phyloP scores from a whole-genome alignment of 2,329 filamentous ascomycete genomes.

The Penicillium sp. region DNA sequence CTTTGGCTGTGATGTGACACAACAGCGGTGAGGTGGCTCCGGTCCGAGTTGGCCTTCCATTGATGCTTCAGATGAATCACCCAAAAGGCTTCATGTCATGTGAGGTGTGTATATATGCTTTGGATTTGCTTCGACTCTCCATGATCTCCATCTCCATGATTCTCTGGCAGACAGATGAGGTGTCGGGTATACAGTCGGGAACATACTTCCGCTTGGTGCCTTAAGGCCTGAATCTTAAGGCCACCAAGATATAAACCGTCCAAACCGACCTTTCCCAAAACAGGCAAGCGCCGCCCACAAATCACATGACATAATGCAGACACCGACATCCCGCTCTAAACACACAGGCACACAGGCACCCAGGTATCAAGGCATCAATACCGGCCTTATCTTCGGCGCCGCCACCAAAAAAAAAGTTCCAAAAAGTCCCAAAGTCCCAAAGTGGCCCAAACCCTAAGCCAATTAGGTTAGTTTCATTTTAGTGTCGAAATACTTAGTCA shows the following conservation, averaged over 20 bases:
- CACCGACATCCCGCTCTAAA: not conserved
- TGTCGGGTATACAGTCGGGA: not conserved
- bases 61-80: not conserved
- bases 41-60: not conserved
- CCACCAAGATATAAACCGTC: not conserved
- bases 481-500: not conserved
- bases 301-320: not conserved
- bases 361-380: conserved; percentile 7
- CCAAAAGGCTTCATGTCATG: not conserved
- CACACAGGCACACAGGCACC: conserved; percentile 4
- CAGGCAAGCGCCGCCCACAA: not conserved
- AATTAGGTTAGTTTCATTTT: not conserved
- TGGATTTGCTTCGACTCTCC: not conserved
- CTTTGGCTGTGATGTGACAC: not conserved
- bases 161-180: no score
- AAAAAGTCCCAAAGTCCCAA: not conserved
- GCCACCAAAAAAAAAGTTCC: not conserved
- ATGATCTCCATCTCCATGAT: not conserved
- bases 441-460: not conserved
- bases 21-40: not conserved
- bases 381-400: not conserved
- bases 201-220: not conserved
- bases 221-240: not conserved
- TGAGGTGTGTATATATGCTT: not conserved
- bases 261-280: not conserved